Conservation (phyloP, 1,284 basidiomycete species). For the Puccinia polysora region DNA sequence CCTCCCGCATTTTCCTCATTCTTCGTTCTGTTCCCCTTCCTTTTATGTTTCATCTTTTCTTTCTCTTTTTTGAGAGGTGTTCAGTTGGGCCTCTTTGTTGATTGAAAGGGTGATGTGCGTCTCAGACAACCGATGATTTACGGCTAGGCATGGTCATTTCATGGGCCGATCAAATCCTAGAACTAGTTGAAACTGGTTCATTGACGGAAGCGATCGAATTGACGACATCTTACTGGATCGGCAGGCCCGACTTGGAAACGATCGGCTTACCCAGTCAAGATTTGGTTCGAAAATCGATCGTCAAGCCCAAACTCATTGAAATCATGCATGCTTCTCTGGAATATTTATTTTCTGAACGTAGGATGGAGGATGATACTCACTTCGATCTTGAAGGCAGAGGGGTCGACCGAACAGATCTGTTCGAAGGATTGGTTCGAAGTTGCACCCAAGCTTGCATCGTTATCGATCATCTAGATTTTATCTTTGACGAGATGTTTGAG, state of each 20-base stretch:
- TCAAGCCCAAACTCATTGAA: conserved; percentile 72
- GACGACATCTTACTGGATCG: conserved; percentile 76
- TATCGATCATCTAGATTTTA: conserved; percentile 72
- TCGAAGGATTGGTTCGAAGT: conserved; percentile 76
- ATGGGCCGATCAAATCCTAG: conserved; percentile 89
- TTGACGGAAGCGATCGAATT: conserved; percentile 86
- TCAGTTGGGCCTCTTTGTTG: conserved; percentile 41
- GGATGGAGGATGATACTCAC: conserved; percentile 84
- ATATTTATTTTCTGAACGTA: conserved; percentile 90
- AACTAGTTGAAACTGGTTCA: conserved; percentile 76
- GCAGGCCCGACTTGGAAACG: conserved; percentile 73
- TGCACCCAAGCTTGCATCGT: conserved; percentile 78
- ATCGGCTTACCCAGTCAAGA: conserved; percentile 75
- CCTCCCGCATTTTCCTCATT: background rate
- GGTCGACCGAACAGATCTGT: conserved; percentile 82
- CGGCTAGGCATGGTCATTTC: conserved; percentile 81
- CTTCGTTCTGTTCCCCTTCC: background rate
- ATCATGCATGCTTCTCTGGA: conserved; percentile 80
- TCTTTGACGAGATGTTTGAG: conserved; percentile 90
- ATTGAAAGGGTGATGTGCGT: conserved; percentile 41
- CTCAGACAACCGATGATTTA: conserved; percentile 58
- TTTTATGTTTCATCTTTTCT: background rate
- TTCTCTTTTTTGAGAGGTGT: conserved; percentile 34
- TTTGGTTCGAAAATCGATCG: conserved; percentile 61
- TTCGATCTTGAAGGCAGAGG: conserved; percentile 74